Conservation (phyloP, 2,329 filamentous ascomycete genomes). For the Paraconiothyrium sp. region DNA sequence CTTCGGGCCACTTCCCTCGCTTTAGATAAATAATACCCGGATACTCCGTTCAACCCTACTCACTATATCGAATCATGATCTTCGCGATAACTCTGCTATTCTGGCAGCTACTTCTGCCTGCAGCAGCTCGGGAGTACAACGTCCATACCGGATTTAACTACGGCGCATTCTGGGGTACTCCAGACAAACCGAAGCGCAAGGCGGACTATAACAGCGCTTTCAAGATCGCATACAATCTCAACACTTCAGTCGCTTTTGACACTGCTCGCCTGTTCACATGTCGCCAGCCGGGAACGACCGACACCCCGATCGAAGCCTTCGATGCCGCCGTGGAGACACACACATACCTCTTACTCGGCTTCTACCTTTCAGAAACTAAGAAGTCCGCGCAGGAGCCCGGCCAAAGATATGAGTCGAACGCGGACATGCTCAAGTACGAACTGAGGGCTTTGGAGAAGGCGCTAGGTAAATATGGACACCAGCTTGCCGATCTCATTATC, state of each 20-base stretch:
- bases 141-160: conserved; percentile 42
- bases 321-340: conserved; percentile 45
- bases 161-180: conserved; percentile 35
- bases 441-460: conserved; percentile 42
- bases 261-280: conserved; percentile 76
- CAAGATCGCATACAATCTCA: conserved; percentile 32
- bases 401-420: conserved; percentile 10
- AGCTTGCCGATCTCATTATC: conserved; percentile 62
- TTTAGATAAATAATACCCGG: background rate
- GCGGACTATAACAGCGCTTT: conserved; percentile 37
- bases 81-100: conserved; percentile 6
- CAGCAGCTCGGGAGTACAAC: conserved; percentile 21
- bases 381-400: conserved; percentile 43
- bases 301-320: conserved; percentile 65
- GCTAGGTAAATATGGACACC: conserved; percentile 45
- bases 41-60: background rate
- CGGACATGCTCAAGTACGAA: conserved; percentile 33
- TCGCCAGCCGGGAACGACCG: conserved; percentile 57
- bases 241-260: conserved; percentile 65
- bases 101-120: conserved; percentile 14
- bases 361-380: conserved; percentile 31
- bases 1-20: background rate
- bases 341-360: conserved; percentile 44
- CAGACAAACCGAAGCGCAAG: conserved; percentile 29
- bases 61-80: conserved; percentile 17